Conservation (phyloP, 2,329 filamentous ascomycete genomes). For the Lizonia empirigonia region DNA sequence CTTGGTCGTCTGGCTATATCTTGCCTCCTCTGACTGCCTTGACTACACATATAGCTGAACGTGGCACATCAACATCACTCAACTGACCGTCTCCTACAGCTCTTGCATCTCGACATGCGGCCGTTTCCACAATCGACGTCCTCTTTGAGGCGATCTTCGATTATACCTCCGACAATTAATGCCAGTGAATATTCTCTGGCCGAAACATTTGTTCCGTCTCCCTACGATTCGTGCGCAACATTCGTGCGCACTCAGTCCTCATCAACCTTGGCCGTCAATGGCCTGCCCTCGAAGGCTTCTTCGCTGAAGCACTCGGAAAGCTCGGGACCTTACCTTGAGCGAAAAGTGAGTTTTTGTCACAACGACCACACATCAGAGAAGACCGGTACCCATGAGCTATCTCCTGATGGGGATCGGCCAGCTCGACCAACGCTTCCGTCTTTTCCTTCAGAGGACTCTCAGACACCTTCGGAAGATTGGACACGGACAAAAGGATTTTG, state of each 20-base stretch:
- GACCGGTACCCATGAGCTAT: neutral
- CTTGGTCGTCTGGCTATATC: conserved; percentile 16
- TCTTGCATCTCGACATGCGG: conserved; percentile 1
- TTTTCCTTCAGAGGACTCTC: neutral
- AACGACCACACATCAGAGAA: neutral
- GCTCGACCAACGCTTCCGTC: neutral
- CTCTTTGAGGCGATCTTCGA: conserved; percentile 17
- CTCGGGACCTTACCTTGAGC: neutral
- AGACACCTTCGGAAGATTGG: conserved; percentile 11
- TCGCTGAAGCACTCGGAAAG: neutral
- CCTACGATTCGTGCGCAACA: conserved; percentile 3
- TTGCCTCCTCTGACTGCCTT: neutral
- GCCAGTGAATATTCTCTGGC: conserved; percentile 14
- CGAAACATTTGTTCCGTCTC: conserved; percentile 12
- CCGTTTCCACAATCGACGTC: conserved; percentile 10
- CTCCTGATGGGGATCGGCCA: neutral
- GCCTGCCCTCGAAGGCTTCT: conserved; percentile 6
- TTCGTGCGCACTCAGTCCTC: conserved; percentile 6
- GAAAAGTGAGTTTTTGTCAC: neutral
- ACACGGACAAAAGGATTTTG: conserved; percentile 32
- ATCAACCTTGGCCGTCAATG: conserved; percentile 4
- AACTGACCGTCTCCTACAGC: neutral
- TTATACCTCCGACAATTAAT: neutral
- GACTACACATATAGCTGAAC: conserved; percentile 10
- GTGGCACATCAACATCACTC: neutral